Conservation (phyloP, 2,329 filamentous ascomycete genomes). For the Ophiognomonia clavigignenti-juglandacearum region DNA sequence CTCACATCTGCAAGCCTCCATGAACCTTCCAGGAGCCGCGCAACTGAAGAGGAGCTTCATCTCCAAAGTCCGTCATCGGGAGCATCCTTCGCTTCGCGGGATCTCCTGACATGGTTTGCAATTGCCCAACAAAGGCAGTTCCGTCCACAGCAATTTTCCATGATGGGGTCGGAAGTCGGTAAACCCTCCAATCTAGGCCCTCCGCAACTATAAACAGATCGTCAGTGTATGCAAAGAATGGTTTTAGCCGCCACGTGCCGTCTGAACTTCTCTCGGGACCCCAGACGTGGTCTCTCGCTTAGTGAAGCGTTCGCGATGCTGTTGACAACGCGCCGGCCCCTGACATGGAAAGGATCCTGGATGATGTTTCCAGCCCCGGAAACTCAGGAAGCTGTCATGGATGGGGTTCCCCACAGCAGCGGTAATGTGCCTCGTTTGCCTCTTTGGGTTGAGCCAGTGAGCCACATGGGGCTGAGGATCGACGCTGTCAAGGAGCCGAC, state of each 20-base stretch:
- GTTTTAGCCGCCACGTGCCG: slow-evolving; percentile 11
- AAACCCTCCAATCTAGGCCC: not conserved
- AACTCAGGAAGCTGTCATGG: not conserved
- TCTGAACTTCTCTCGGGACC: not conserved
- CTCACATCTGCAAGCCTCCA: not conserved
- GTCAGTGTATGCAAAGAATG: not conserved
- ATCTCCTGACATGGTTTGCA: not conserved
- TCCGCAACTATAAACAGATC: not conserved
- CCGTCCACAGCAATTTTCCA: slow-evolving; percentile 14
- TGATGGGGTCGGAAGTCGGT: slow-evolving; percentile 1
- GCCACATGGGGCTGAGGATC: not conserved
- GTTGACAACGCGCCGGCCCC: slow-evolving; percentile 1
- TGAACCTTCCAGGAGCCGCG: not conserved
- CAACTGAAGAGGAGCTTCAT: not conserved
- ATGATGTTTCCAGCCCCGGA: slow-evolving; percentile 4
- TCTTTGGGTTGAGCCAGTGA: not conserved
- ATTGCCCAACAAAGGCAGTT: not conserved
- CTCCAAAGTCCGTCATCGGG: not conserved
- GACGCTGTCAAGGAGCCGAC: not conserved
- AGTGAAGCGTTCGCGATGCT: slow-evolving; percentile 2
- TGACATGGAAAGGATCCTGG: slow-evolving; percentile 1
- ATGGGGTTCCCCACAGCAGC: slow-evolving; percentile 2
- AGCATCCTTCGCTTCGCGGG: not conserved
- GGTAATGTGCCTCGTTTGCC: not conserved
- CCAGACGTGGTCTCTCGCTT: slow-evolving; percentile 1